A percentile compares a stretch with the other conserved stretches of the same genome.
These are phyloP conservation scores for Dictyostelium purpureum DNA, from an alignment of 78 protist species.

Conservation along the genomic window DNA sequence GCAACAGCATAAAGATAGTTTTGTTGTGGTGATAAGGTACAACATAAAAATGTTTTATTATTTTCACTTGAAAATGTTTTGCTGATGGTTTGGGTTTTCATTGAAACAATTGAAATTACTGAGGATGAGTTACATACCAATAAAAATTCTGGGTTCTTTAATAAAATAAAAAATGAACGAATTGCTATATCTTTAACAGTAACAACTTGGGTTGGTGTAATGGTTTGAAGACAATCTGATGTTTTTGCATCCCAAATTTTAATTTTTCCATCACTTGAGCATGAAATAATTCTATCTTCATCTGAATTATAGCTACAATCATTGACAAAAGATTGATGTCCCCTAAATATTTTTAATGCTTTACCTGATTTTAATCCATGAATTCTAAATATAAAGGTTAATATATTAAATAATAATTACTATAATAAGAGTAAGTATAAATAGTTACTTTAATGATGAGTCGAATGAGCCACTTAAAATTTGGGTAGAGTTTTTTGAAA, in stretches of 20 bases:
- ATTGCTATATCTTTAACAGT: slow-evolving; percentile 56
- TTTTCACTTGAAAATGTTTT: slow-evolving; percentile 10
- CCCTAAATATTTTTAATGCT: slow-evolving; percentile 85
- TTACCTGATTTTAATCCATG: slow-evolving; percentile 92
- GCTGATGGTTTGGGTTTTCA: background rate
- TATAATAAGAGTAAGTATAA: background rate
- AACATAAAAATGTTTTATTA: slow-evolving; percentile 49
- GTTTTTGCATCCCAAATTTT: slow-evolving; percentile 89
- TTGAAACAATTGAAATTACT: slow-evolving; percentile 43
- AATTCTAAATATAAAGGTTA: too few species aligned
- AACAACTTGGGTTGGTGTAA: slow-evolving; percentile 27
- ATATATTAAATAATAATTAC: background rate
- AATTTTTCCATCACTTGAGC: slow-evolving; percentile 86
- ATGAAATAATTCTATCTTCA: slow-evolving; percentile 40
- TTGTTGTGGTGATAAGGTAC: slow-evolving; percentile 77
- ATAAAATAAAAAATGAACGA: background rate
- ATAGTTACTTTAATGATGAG: slow-evolving; percentile 56
- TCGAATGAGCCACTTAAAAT: slow-evolving; percentile 83
- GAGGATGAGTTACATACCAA: slow-evolving; percentile 79
- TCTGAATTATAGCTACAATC: slow-evolving; percentile 31
- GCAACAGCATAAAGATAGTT: slow-evolving; percentile 74
- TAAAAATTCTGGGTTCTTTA: slow-evolving; percentile 49
- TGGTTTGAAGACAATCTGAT: slow-evolving; percentile 69
- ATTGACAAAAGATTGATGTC: slow-evolving; percentile 89
- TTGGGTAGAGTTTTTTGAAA: slow-evolving; percentile 70